Conservation (phyloP, 352 stramenopile species). For the Chrysophaeum taylorii region DNA sequence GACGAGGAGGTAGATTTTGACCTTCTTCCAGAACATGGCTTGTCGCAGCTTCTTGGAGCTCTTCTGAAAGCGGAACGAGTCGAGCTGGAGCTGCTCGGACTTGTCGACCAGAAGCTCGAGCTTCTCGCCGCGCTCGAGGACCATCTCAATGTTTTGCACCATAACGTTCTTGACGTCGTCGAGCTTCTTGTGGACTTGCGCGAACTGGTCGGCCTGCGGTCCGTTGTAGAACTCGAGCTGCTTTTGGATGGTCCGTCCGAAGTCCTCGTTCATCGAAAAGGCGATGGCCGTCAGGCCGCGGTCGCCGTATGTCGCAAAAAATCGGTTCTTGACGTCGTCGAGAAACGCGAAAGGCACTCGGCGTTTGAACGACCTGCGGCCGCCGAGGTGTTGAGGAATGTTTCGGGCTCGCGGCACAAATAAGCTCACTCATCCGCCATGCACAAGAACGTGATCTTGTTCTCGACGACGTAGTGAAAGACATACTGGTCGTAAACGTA, state of each 20-base stretch:
- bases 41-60: slow-evolving; percentile 54
- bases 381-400: neutral
- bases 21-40: slow-evolving; percentile 18
- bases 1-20: slow-evolving; percentile 12
- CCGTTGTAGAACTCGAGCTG: slow-evolving; percentile 61
- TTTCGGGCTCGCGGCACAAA: slow-evolving; percentile 11
- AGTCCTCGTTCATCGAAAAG: slow-evolving; percentile 86
- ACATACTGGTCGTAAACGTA: slow-evolving; percentile 72
- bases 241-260: slow-evolving; percentile 75
- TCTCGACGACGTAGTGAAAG: slow-evolving; percentile 82
- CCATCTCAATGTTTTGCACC: slow-evolving; percentile 87
- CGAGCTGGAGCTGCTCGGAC: slow-evolving; percentile 69
- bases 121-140: slow-evolving; percentile 82
- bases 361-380: slow-evolving; percentile 28
- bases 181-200: slow-evolving; percentile 66
- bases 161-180: slow-evolving; percentile 84
- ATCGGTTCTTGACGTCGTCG: slow-evolving; percentile 78
- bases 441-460: slow-evolving; percentile 77
- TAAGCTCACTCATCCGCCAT: slow-evolving; percentile 70
- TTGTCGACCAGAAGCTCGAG: slow-evolving; percentile 72
- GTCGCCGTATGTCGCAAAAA: slow-evolving; percentile 54
- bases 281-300: slow-evolving; percentile 61
- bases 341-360: slow-evolving; percentile 81
- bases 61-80: slow-evolving; percentile 75
- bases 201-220: slow-evolving; percentile 63